These are phyloP conservation scores for Alectoria sarmentosa DNA, from an alignment of 495 filamentous ascomycete species.

Conservation along the genomic window DNA sequence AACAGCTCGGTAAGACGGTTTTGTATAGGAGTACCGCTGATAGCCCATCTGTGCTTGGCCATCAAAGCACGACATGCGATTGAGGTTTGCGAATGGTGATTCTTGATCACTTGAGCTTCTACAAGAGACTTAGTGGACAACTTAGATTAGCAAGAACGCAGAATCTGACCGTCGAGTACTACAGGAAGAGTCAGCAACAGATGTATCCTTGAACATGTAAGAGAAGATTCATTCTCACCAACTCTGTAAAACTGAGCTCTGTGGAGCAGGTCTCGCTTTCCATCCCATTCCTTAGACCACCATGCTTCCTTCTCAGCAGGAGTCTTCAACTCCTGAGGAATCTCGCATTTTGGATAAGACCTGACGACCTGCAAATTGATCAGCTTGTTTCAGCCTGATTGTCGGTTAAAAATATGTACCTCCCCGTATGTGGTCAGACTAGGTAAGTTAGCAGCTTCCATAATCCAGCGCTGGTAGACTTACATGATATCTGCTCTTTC, in stretches of 20 bases:
- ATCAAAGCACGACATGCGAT: slow-evolving; percentile 47
- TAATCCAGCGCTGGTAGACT: not conserved
- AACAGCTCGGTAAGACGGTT: slow-evolving; percentile 49
- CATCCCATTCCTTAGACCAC: slow-evolving; percentile 32
- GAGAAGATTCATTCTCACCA: not conserved
- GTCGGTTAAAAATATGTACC: not conserved
- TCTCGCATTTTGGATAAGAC: slow-evolving; percentile 40
- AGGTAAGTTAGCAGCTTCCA: not conserved
- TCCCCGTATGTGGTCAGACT: slow-evolving; percentile 42
- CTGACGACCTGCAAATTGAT: slow-evolving; percentile 36
- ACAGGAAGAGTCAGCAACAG: not conserved
- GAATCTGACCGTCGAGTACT: slow-evolving; percentile 11
- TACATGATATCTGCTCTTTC: slow-evolving; percentile 26
- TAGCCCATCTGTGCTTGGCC: slow-evolving; percentile 49
- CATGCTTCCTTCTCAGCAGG: slow-evolving; percentile 26
- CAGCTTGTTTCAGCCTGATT: not conserved
- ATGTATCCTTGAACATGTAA: not conserved
- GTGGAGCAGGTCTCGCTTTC: slow-evolving; percentile 41
- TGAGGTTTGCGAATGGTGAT: slow-evolving; percentile 40
- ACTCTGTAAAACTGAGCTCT: slow-evolving; percentile 45
- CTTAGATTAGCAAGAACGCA: not conserved
- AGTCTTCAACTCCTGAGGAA: slow-evolving; percentile 28
- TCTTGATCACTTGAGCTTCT: slow-evolving; percentile 60
- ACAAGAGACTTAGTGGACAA: slow-evolving; percentile 37
- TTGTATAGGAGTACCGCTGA: slow-evolving; percentile 56